Conservation (phyloP, 805 yeast genomes). For the Candida broadrunensis region DNA sequence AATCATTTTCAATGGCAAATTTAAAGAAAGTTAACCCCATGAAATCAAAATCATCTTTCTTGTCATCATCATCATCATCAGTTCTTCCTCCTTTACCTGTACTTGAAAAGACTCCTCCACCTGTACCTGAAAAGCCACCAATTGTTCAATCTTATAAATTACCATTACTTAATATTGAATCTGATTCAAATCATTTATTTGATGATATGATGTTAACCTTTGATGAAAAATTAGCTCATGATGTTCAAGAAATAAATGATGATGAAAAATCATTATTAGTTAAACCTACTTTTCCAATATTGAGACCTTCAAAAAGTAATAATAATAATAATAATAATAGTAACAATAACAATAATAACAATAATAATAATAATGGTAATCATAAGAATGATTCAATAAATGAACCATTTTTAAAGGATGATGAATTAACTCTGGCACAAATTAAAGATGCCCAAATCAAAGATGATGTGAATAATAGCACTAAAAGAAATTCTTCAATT, state of each 20-base stretch:
- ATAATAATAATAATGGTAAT: too few species aligned
- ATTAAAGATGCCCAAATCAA: conserved; percentile 36
- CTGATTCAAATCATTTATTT: conserved; percentile 20
- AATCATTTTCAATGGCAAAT: conserved; percentile 1
- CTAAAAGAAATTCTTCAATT: conserved; percentile 6
- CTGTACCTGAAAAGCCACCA: conserved; percentile 1
- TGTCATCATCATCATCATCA: not conserved
- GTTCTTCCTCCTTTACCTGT: not conserved
- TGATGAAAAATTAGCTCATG: conserved; percentile 19
- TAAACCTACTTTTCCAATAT: not conserved
- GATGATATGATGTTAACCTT: conserved; percentile 25
- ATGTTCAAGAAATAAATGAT: conserved; percentile 7
- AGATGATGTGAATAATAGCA: conserved; percentile 14
- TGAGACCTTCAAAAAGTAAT: not conserved
- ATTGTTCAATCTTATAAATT: not conserved
- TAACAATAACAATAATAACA: not conserved
- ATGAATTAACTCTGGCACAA: conserved; percentile 39
- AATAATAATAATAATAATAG: not conserved
- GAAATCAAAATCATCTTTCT: conserved; percentile 1
- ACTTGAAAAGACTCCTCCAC: not conserved
- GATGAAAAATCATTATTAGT: conserved; percentile 4
- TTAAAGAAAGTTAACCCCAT: conserved; percentile 7
- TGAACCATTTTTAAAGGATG: conserved; percentile 36
- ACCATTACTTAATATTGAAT: conserved; percentile 24
- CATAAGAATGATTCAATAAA: conserved; percentile 2